Conservation (phyloP, 2,329 filamentous ascomycete species). For the Scolecobasidium constrictum region DNA sequence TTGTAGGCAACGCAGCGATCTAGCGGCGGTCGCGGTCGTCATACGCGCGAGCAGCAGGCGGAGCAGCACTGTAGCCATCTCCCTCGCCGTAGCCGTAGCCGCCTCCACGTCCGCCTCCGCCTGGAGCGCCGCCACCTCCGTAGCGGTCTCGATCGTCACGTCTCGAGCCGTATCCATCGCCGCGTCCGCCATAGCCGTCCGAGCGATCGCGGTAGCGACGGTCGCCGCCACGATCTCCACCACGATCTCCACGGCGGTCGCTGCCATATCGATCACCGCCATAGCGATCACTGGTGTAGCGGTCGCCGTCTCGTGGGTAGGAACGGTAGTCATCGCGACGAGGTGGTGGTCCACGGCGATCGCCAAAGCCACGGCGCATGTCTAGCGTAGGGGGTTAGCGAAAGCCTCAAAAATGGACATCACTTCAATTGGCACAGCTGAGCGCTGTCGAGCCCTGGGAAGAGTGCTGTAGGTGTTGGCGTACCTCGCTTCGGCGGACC, state of each 20-base stretch:
- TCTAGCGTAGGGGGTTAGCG: slow-evolving; percentile 28
- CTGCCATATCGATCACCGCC: slow-evolving; percentile 20
- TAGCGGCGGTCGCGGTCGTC: slow-evolving; percentile 14
- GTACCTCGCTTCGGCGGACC: slow-evolving; percentile 94
- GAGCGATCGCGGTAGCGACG: slow-evolving; percentile 36
- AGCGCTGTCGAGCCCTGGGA: too few relatives aligned
- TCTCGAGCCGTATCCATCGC: slow-evolving; percentile 12
- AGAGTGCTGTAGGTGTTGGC: slow-evolving; percentile 19
- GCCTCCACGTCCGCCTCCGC: slow-evolving; percentile 15
- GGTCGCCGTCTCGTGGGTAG: slow-evolving; percentile 16
- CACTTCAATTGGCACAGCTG: too few relatives aligned
- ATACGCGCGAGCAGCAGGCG: slow-evolving; percentile 15
- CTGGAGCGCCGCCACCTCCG: slow-evolving; percentile 17
- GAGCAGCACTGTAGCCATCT: slow-evolving; percentile 13
- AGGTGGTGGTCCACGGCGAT: slow-evolving; percentile 28
- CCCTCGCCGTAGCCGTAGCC: slow-evolving; percentile 26
- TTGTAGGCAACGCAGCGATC: background rate
- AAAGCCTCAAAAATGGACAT: slow-evolving; percentile 4
- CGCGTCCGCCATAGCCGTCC: slow-evolving; percentile 31
- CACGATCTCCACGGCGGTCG: slow-evolving; percentile 31
- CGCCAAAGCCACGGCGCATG: slow-evolving; percentile 34
- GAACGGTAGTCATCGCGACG: slow-evolving; percentile 27
- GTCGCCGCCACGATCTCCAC: slow-evolving; percentile 53
- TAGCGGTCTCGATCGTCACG: slow-evolving; percentile 19
- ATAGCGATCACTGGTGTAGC: slow-evolving; percentile 17